Conservation (phyloP, 108 stramenopile species). For the Discostella pseudostelligera region DNA sequence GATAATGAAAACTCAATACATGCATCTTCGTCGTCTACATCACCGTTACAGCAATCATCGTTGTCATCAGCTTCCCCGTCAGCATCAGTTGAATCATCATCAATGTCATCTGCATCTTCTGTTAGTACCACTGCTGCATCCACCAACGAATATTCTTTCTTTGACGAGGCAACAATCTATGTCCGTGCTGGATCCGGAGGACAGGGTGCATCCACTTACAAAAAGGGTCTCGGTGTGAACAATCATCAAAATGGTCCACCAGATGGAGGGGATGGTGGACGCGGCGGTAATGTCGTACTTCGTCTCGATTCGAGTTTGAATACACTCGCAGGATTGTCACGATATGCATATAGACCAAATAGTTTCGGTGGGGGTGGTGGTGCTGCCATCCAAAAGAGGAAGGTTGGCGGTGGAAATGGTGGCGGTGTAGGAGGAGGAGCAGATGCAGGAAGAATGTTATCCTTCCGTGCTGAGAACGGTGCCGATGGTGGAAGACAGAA, state of each 20-base stretch:
- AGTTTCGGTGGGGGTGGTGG: constrained; percentile 80
- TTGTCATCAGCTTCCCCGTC: too few relatives aligned
- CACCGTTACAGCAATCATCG: too few relatives aligned
- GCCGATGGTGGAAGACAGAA: constrained; percentile 78
- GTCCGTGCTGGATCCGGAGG: constrained; percentile 85
- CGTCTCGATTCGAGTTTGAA: constrained; percentile 81
- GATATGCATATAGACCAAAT: constrained; percentile 74
- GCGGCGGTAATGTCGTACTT: constrained; percentile 89
- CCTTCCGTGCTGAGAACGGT: constrained; percentile 84
- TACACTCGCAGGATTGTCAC: constrained; percentile 82
- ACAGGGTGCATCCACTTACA: constrained; percentile 81
- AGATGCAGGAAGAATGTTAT: constrained; percentile 33
- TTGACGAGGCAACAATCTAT: constrained; percentile 81
- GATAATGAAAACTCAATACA: too few relatives aligned
- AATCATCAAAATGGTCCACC: constrained; percentile 78
- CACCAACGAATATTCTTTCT: constrained; percentile 83
- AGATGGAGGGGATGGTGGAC: constrained; percentile 92
- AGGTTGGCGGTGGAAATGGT: constrained; percentile 28
- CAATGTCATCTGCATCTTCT: too few relatives aligned
- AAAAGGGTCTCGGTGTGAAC: constrained; percentile 50
- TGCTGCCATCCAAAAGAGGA: constrained; percentile 36
- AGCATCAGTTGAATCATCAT: too few relatives aligned
- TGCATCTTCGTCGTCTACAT: too few relatives aligned
- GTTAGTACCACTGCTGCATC: constrained; percentile 6
- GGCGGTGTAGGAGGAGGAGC: constrained; percentile 28